Percentiles rank a stretch among this genome's conserved stretches.
Evolutionary conservation across 371 early-diverging fungal species (phyloP).

Genomic region (Zopfochytrium polystomum): DNA sequence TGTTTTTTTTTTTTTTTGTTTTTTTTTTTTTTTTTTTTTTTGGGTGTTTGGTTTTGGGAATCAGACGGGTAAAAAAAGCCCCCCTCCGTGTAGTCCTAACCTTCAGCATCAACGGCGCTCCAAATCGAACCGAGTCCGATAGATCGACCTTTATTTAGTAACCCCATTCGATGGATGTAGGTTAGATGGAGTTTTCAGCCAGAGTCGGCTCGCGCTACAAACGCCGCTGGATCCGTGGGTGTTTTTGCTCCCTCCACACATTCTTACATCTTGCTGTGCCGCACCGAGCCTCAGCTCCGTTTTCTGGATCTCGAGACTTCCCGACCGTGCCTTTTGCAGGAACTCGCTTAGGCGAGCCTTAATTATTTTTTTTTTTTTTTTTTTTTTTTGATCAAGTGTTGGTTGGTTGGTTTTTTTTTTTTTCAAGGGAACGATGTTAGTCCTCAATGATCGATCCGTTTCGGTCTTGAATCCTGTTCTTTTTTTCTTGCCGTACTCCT

Average conservation of each 20-base stretch:
- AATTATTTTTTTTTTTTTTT: no score
- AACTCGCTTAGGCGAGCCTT: slow-evolving; percentile 26
- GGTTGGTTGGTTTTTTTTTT: not conserved
- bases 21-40: not conserved
- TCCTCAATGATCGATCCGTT: no score
- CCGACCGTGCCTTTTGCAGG: slow-evolving; percentile 16
- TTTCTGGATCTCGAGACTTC: slow-evolving; percentile 21
- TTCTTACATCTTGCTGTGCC: slow-evolving; percentile 13
- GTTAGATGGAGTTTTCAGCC: no score
- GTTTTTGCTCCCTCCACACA: no score
- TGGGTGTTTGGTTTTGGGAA: not conserved
- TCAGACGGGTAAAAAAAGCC: not conserved
- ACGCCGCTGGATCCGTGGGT: no score
- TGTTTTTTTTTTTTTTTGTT: no score
- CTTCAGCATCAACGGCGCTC: slow-evolving; percentile 22
- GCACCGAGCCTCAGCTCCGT: slow-evolving; percentile 8
- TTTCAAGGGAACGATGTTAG: no score
- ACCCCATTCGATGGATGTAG: no score
- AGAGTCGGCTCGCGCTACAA: no score
- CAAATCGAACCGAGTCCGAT: slow-evolving; percentile 12
- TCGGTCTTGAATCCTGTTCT: no score
- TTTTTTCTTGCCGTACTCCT: slow-evolving; percentile 13
- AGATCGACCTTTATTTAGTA: slow-evolving; percentile 12
- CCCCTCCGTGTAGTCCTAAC: not conserved
- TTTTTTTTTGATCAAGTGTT: no score